Evolutionary conservation across 192 early-diverging fungal genomes (phyloP).

Genomic region (Paraglomus occultum): DNA sequence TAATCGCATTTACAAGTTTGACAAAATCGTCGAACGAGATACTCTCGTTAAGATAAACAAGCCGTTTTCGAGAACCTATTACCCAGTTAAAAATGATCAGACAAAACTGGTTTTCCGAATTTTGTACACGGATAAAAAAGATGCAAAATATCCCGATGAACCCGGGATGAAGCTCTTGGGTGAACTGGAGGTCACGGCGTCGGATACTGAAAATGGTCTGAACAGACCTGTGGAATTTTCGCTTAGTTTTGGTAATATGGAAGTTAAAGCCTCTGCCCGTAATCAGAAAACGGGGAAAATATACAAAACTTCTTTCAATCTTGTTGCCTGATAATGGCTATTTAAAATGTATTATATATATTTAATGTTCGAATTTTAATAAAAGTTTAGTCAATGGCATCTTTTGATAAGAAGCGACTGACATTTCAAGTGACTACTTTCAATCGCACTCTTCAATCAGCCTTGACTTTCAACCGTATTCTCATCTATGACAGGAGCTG

Average conservation of each 20-base stretch:
- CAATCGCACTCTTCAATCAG: no score
- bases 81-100: slow-evolving; percentile 10
- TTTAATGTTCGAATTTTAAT: no score
- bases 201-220: background rate
- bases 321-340: background rate
- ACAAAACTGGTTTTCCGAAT: slow-evolving; percentile 9
- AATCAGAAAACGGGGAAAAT: slow-evolving; percentile 7
- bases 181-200: slow-evolving; percentile 2
- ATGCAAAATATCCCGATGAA: slow-evolving; percentile 23
- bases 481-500: no score
- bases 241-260: slow-evolving; percentile 8
- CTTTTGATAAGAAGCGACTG: no score
- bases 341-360: no score
- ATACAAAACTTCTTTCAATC: slow-evolving; percentile 9
- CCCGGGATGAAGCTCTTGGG: background rate
- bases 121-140: background rate
- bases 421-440: no score
- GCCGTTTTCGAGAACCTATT: background rate
- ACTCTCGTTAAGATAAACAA: slow-evolving; percentile 7
- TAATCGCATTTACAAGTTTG: slow-evolving; percentile 9
- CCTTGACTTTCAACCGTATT: no score
- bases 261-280: slow-evolving; percentile 17
- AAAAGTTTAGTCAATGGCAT: no score
- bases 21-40: background rate
- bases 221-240: slow-evolving; percentile 17